Conservation (phyloP, 495 filamentous ascomycete species). For the Aspergillus leporis region DNA sequence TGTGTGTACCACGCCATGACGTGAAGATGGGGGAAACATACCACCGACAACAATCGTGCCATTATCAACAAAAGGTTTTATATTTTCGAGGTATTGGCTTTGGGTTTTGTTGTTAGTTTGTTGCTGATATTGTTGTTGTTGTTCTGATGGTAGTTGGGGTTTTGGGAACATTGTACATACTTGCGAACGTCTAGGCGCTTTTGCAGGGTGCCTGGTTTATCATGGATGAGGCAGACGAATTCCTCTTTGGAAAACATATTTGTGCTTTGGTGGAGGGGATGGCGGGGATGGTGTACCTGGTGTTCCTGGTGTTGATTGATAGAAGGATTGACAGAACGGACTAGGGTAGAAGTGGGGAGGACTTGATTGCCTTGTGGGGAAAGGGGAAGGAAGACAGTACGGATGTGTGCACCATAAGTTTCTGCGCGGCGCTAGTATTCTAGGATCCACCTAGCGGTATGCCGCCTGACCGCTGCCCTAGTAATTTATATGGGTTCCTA, state of each 20-base stretch:
- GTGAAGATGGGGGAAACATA: constrained; percentile 24
- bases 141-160: background rate
- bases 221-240: constrained; percentile 84
- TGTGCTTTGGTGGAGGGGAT: background rate
- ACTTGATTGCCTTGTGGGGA: background rate
- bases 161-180: constrained; percentile 49
- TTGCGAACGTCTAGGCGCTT: constrained; percentile 71
- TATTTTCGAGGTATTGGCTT: constrained; percentile 36
- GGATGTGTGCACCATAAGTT: too few species aligned
- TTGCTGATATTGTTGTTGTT: background rate
- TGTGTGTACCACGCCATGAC: too few species aligned
- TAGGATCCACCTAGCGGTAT: too few species aligned
- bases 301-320: background rate
- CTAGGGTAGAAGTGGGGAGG: background rate
- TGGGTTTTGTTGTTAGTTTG: background rate
- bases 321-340: background rate
- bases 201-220: constrained; percentile 63
- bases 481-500: too few species aligned
- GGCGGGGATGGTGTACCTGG: background rate
- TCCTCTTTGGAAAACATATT: constrained; percentile 59
- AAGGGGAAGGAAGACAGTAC: background rate
- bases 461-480: too few species aligned
- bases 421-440: too few species aligned
- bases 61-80: constrained; percentile 36
- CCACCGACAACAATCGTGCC: constrained; percentile 39